These are phyloP conservation scores for Alnus rubra DNA, from an alignment of 306 rosid species.

Conservation along the genomic window DNA sequence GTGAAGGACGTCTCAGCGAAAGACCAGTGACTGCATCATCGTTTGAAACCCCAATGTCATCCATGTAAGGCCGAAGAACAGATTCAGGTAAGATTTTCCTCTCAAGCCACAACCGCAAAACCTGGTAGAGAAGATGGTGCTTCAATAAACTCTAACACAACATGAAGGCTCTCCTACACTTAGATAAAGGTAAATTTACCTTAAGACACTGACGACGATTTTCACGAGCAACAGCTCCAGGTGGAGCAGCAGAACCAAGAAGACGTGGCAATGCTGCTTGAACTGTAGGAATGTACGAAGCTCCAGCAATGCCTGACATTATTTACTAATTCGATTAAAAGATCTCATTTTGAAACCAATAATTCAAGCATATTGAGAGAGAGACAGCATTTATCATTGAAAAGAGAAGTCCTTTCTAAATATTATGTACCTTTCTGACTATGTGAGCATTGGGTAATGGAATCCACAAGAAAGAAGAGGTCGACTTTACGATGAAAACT, in stretches of 20 bases:
- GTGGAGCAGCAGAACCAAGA: constrained; percentile 96
- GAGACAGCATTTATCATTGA: constrained; percentile 18
- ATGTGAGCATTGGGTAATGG: constrained; percentile 95
- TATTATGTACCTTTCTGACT: constrained; percentile 69
- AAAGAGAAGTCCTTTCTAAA: constrained; percentile 4
- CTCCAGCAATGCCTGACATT: constrained; percentile 90
- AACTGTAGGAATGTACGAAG: constrained; percentile 88
- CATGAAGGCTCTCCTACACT: not conserved
- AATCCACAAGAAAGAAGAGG: constrained; percentile 96
- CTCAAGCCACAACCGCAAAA: constrained; percentile 96
- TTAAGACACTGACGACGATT: constrained; percentile 99
- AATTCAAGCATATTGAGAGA: constrained; percentile 16
- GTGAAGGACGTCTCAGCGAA: constrained; percentile 87
- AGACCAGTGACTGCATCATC: constrained; percentile 70
- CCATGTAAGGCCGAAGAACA: constrained; percentile 82
- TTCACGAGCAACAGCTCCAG: constrained; percentile 89
- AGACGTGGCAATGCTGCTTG: constrained; percentile 98
- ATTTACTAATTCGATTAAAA: constrained; percentile 17
- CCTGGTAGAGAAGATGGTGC: constrained; percentile 48
- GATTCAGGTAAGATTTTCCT: constrained; percentile 89
- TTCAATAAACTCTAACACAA: not conserved
- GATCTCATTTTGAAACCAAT: constrained; percentile 18
- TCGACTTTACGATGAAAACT: constrained; percentile 93
- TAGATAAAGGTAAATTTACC: constrained; percentile 42
- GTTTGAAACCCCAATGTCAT: constrained; percentile 85